A percentile compares a stretch with the other conserved stretches of the same genome.
Evolutionary conservation across 208 protist genomes (phyloP).

Genomic region (Wallacemonas sp.): DNA sequence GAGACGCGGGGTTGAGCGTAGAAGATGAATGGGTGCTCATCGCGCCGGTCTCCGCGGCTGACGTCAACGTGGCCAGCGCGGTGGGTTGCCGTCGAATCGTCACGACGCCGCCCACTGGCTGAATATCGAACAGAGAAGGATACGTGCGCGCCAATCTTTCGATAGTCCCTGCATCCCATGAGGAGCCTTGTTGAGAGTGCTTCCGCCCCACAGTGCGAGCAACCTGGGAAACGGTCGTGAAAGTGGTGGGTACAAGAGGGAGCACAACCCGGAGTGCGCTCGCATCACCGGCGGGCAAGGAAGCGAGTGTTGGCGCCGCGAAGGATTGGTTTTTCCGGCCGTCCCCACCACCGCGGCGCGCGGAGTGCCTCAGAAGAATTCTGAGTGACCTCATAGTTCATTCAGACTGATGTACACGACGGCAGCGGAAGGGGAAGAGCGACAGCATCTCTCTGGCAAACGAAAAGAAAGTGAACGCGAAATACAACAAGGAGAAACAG

Average conservation of each 20-base stretch:
- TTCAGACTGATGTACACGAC: too few species aligned
- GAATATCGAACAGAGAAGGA: neutral
- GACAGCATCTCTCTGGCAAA: too few species aligned
- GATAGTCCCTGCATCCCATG: neutral
- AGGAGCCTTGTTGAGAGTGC: neutral
- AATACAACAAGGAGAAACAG: neutral
- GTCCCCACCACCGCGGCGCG: too few species aligned
- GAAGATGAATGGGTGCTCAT: too few species aligned
- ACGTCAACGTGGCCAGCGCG: slow-evolving; percentile 17
- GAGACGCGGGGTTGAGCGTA: too few species aligned
- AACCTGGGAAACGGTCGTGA: slow-evolving; percentile 49
- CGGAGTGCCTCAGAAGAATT: too few species aligned
- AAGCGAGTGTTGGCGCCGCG: too few species aligned
- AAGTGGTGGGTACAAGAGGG: slow-evolving; percentile 23
- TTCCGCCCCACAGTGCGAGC: slow-evolving; percentile 9
- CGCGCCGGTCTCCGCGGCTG: slow-evolving; percentile 15
- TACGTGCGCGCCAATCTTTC: neutral
- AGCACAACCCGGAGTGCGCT: neutral
- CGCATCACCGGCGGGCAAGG: neutral
- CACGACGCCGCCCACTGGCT: neutral
- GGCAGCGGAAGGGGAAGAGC: too few species aligned
- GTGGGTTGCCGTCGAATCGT: neutral
- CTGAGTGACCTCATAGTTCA: too few species aligned
- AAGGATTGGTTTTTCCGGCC: too few species aligned
- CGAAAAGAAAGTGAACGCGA: too few species aligned